phyloP scores from a whole-genome alignment of 192 early-diverging fungal genomes.

The Umbelopsis sp. region DNA sequence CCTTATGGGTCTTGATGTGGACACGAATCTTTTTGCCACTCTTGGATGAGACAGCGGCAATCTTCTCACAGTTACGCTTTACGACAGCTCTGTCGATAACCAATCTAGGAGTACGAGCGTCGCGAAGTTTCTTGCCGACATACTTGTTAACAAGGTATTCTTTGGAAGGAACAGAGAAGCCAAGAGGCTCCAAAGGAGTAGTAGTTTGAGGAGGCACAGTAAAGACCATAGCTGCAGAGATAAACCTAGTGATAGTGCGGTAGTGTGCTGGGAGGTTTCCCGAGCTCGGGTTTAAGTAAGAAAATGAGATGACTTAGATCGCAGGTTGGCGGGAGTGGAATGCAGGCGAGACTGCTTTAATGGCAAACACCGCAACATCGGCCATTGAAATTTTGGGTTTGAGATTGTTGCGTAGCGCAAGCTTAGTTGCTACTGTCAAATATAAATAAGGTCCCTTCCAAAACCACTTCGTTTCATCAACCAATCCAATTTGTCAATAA shows the following conservation, averaged over 20 bases:
- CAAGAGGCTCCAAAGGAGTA: conserved; percentile 24
- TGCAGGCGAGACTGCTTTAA: background rate
- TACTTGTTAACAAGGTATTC: conserved; percentile 24
- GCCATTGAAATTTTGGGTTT: conserved; percentile 17
- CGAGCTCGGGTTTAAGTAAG: conserved; percentile 6
- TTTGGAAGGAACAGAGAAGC: conserved; percentile 29
- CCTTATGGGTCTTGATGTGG: conserved; percentile 44
- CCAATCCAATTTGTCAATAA: conserved; percentile 1
- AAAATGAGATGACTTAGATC: background rate
- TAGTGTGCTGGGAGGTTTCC: background rate
- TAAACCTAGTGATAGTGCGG: background rate
- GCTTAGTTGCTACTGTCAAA: background rate
- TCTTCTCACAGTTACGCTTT: conserved; percentile 25
- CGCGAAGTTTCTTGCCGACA: conserved; percentile 33
- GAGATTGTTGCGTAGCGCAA: conserved; percentile 8
- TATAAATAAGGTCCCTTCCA: background rate
- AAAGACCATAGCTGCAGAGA: conserved; percentile 2
- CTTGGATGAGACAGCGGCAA: conserved; percentile 18
- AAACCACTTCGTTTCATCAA: background rate
- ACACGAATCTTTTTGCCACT: conserved; percentile 31
- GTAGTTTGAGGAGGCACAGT: conserved; percentile 21
- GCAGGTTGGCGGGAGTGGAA: background rate
- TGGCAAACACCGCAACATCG: background rate
- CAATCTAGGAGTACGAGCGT: conserved; percentile 35
- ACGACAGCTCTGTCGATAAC: conserved; percentile 35